Base-by-base conservation (phyloP, 2,329 filamentous ascomycete genomes). In the Exutisphaerella laricina region DNA sequence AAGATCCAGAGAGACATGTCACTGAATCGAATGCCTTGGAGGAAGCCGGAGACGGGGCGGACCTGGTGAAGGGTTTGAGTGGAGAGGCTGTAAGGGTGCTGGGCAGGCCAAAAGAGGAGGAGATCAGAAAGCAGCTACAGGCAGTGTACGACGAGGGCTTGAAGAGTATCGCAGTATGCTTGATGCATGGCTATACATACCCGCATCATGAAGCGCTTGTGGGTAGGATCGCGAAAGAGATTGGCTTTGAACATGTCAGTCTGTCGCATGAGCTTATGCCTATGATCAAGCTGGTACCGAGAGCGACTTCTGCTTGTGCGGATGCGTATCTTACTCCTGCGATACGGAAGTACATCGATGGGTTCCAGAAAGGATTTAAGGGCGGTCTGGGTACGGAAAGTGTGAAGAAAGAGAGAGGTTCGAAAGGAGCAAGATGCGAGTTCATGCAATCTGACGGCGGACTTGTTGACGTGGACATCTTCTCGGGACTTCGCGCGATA, bases 171-270 rank as follows among this genome's bases (percentile, higher is more conserved):
- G 88, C 89, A 3, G 87, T 96, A 1, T 94, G 87, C 56, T 68
- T 96, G 46, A 89, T 95, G 81, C 89, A 96, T 60, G 85, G 84
- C 4, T 96, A 95, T 61, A 94, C 88, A 0, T 96, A 87, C 58
- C 88, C 88, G 1, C 79, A 85, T 37, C 89, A 96, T 56, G 89
- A 96, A 61, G 80, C 82, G 1, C 60, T 88, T 30, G 74, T 95
- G 7, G 88, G 88, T 12, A 77, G 73, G 51, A 70, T 95, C 35
- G 89, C 89, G 1, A 74, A 72, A 45, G 83, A 92, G 12, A 81
- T 94, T 51, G 89, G 89, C 1, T 92, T 94, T 59, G 67, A 78
- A 43, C 88, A 95, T 63, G 81, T 95, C 49, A 89, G 84, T 43
- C 71, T 90, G 22, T 87, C 83, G 51, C 83, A 88, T 54, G 79